Evolutionary conservation across 169 alveolate genomes (phyloP).

Genomic region (Plasmodium vivax): DNA sequence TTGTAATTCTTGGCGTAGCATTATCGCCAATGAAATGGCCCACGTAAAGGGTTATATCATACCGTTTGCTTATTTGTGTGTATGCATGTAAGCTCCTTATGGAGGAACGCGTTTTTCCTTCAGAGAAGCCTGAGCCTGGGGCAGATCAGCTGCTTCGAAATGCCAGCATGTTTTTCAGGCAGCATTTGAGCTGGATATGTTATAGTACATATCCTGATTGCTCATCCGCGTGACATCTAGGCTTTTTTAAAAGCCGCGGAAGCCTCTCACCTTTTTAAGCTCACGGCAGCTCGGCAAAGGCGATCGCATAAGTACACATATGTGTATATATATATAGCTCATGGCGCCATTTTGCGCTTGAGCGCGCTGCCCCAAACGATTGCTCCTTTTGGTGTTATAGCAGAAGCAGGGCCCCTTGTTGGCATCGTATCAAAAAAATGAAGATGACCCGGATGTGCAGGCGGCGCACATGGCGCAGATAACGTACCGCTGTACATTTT

Average conservation of each 20-base stretch:
- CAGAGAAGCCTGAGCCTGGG: neutral
- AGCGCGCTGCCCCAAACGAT: neutral
- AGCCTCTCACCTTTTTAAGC: neutral
- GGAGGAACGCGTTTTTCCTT: neutral
- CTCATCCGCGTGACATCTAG: neutral
- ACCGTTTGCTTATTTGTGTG: neutral
- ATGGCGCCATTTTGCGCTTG: neutral
- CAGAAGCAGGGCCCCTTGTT: neutral
- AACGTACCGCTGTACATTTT: neutral
- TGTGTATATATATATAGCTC: neutral
- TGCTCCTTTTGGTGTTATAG: neutral
- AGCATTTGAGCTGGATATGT: neutral
- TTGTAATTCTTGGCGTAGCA: neutral
- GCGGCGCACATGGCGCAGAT: neutral
- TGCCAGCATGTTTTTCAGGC: neutral
- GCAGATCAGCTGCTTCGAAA: neutral
- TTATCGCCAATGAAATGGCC: neutral
- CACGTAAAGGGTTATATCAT: neutral
- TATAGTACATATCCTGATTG: neutral
- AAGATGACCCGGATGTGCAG: neutral
- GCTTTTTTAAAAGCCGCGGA: neutral
- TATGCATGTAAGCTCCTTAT: neutral
- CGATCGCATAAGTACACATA: neutral
- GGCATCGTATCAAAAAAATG: neutral
- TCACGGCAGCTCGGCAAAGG: neutral